Base-by-base conservation (phyloP, 208 protist genomes). In the Leishmania tarentolae region DNA sequence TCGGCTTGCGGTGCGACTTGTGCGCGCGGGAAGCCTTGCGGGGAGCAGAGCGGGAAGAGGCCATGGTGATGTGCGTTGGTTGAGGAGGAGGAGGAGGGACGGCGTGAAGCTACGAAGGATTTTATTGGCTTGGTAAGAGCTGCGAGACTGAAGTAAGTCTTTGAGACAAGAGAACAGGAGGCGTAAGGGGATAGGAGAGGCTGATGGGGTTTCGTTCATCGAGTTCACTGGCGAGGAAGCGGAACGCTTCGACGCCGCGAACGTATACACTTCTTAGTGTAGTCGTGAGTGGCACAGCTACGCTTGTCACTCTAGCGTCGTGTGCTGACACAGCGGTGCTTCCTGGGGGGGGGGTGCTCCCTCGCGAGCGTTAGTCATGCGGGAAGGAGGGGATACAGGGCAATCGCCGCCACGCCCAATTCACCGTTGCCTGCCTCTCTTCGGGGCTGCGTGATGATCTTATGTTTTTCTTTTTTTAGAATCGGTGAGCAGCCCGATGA, bases 1-100 rank as follows among this genome's bases (percentile, higher is more conserved):
- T 93, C 57, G 88, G 90, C 81, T 90, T 88, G 89, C 91, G 94
- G 83, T 87, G 83, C 82, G 80, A 86, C 87, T 92, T 92, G 70
- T 24, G 75, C 57, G 24, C 5, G 75, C 0, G 68, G 57, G 71
- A 65, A 72, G 61, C 70, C 80, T 87, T 86, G 75, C 74, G 82
- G 50, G 82, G 28, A 66, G 91, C 83, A 69, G 76, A 86, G 84
- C 87, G 87, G n/a, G 87, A 85, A 61, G 85, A 86, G 87, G 87
- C 87, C 90, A 92, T 93, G n/a, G 37, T 87, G 80, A 28, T 63
- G 75, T n/a, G 8, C 17, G 37, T 31, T 63, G 2, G 44, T 5
- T 63, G 44, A 15, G 1, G 50, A 31, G n/a, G n/a, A n/a, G n/a
- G n/a, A 50, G 66, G n/a, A 47, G 31, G 15, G 37, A 46, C 9